Base-by-base conservation (phyloP, 306 rosid species). In the Amphicarpaea edgeworthii region DNA sequence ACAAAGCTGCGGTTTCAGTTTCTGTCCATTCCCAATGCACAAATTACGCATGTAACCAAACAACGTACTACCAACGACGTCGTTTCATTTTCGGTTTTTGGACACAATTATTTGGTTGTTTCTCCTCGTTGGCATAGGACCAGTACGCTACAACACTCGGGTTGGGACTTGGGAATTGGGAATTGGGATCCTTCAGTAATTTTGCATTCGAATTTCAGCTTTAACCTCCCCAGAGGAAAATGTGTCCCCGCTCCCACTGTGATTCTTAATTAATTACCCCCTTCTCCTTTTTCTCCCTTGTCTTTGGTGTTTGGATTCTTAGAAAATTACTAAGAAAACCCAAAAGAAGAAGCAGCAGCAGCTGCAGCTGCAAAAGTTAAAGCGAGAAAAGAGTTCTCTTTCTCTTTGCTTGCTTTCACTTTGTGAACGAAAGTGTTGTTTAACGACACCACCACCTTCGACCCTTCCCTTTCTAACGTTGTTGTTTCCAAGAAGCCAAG, bases 241-340 rank as follows among this genome's bases (percentile, higher is more conserved):
- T 15, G 20, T 86, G 86, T 81, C 81, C 72, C 86, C 83, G 26
- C 72, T 3, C 72, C 86, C 83, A 21, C 72, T 3, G 57, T n/a
- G 40, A 71, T 60, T 66, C 75, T 61, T 66, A 66, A 66, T 20
- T 12, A 14, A 12, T 21, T 8, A 20, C 54, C 40, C 10, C 55
- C 55, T 16, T 15, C 9, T 17, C 40, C 20, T 12, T 4, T 40
- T 50, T 10, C 4, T 16, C 1, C 32, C 24, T 40, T 59, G 65
- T 40, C 51, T 81, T 49, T 17, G 46, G 38, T 62, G 82, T 58
- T 75, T 73, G 86, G 64, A 79, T 83, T 84, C 82, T 65, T 45
- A 70, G 82, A 84, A 79, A 66, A 74, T n/a, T 40, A 46, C 62
- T 12, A 4, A 68, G 28, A 63, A 82, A 32, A 59, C 64, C 75